Evolutionary conservation across 1,284 basidiomycete genomes (phyloP), one percentile per base, ranked within the genome.

Genomic region (Agaricales sp.): DNA sequence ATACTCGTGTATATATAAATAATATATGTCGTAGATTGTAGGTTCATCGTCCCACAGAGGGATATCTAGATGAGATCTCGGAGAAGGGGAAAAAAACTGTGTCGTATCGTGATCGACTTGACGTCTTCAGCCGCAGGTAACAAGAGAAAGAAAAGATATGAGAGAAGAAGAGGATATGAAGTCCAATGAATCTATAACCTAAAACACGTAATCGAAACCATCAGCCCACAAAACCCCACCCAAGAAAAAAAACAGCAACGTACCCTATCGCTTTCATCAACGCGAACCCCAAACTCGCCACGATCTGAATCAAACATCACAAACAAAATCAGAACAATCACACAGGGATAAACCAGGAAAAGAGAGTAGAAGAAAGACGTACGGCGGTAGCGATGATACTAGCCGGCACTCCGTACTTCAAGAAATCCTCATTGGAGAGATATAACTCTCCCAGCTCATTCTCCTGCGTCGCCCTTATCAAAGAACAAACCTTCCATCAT

Each of bases 381-480:
- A 92, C 88, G 57, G 87, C 62, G 0, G 86, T 85, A 1, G 94
- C 88, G 23, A 96, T 77, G 47, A 97, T 71, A 55, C 88, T 92
- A 2, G 95, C 92, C 0, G 91, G 90, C 21, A 98, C 80, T 43
- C 95, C 93, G 57, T 93, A 94, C 70, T 88, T 90, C 58, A 97
- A 69, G 69, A 98, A 98, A 65, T 97, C 93, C 19, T 82, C 65
- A 57, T 92, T 92, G 19, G 80, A 74, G 38, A 94, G 74, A 65
- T 92, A 94, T 24, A 89, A 67, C 57, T 92, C 84, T 2, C 95
- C 95, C 49, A 98, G 77, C 63, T 96, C 92, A 63, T 98, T 91
- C 62, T 97, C 95, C 66, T 97, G 89, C 3, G 90, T 91, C 19
- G 93, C 91, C 43, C 90, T 92, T n/a, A n/a, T n/a, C n/a, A n/a